These are phyloP conservation scores for Plectosphaerella plurivora DNA, from an alignment of 2,329 filamentous ascomycete genomes.

Conservation along the genomic window DNA sequence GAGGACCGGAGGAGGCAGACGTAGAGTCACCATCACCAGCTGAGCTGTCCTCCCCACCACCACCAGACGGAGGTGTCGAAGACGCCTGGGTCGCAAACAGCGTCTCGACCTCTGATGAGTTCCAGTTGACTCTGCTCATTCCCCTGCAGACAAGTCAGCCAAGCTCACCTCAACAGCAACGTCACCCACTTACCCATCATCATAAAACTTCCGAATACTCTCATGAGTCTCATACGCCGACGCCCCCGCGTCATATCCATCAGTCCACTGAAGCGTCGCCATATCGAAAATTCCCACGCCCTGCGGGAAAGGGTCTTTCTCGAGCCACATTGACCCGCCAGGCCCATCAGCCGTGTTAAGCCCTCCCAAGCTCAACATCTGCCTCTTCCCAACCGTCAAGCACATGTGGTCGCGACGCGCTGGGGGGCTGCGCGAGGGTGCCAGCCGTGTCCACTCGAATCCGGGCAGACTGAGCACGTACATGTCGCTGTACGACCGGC, in stretches of 20 bases:
- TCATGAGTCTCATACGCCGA: constrained; percentile 2
- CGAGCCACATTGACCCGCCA: background rate
- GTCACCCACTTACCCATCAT: background rate
- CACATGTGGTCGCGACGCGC: constrained; percentile 2
- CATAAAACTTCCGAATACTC: constrained; percentile 1
- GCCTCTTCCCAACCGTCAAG: background rate
- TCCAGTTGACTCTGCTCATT: background rate
- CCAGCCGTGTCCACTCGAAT: constrained; percentile 3
- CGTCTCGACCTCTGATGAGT: background rate
- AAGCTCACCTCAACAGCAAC: background rate
- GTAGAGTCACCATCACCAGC: background rate
- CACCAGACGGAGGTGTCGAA: background rate
- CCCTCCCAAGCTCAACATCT: constrained; percentile 4
- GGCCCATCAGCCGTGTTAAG: background rate
- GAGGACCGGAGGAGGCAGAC: too few relatives aligned
- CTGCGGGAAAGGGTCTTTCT: constrained; percentile 1
- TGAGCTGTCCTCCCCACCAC: background rate
- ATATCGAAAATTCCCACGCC: constrained; percentile 6
- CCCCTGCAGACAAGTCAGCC: background rate
- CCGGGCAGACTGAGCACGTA: constrained; percentile 5
- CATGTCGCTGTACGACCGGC: background rate
- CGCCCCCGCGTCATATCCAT: background rate
- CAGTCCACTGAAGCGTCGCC: constrained; percentile 3
- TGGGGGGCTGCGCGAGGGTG: background rate
- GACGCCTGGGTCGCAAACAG: background rate